A percentile compares a stretch with the other conserved stretches of the same genome.
Conservation (phyloP, 2,329 filamentous ascomycete genomes). For the Pestalotiopsis fici region DNA sequence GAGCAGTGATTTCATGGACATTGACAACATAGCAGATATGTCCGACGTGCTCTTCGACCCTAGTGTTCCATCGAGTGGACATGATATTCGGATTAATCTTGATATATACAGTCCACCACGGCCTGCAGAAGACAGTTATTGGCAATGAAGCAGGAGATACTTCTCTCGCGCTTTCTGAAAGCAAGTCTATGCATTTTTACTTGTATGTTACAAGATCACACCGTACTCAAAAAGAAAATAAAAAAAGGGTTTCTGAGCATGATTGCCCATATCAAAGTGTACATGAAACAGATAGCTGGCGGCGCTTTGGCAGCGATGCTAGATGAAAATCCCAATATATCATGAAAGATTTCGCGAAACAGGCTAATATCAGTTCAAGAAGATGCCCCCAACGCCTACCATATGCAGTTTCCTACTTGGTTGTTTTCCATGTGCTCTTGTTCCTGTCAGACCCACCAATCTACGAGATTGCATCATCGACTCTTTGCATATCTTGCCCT, state of each 20-base stretch:
- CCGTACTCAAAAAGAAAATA: background rate
- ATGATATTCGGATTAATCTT: background rate
- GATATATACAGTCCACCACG: background rate
- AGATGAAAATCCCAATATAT: background rate
- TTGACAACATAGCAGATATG: background rate
- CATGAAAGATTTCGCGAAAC: background rate
- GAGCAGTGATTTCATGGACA: background rate
- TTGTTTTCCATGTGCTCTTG: background rate
- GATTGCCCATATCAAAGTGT: background rate
- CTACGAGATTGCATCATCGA: constrained; percentile 8
- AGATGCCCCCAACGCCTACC: background rate
- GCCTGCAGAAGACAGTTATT: background rate
- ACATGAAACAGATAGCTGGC: background rate
- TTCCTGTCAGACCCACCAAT: background rate
- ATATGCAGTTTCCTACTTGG: background rate
- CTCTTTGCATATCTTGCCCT: background rate
- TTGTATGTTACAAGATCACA: background rate
- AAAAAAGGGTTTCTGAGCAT: background rate
- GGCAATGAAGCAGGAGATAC: background rate
- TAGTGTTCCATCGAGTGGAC: background rate
- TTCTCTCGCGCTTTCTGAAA: background rate
- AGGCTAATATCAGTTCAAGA: background rate
- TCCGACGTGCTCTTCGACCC: background rate
- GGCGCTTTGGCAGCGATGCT: background rate
- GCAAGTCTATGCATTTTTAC: background rate